These are phyloP conservation scores for Leccinellum luteum DNA, from an alignment of 768 basidiomycete species.

Conservation along the genomic window DNA sequence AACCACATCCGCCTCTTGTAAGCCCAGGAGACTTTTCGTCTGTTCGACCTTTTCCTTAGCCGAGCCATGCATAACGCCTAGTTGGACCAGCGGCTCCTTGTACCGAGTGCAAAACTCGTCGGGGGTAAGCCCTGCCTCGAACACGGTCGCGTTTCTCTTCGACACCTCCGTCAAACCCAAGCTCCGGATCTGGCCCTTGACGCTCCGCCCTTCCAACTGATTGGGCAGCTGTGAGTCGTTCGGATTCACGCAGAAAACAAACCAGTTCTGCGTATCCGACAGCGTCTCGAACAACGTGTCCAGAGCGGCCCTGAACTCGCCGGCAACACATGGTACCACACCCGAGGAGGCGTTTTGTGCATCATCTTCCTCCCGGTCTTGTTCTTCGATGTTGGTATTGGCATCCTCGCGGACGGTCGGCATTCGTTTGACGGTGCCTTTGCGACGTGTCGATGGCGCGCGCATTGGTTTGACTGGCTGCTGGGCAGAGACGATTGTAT, in stretches of 20 bases:
- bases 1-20: constrained; percentile 72
- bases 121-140: constrained; percentile 82
- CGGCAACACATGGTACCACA: constrained; percentile 69
- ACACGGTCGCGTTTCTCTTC: constrained; percentile 59
- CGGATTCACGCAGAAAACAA: constrained; percentile 88
- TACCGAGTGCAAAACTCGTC: constrained; percentile 88
- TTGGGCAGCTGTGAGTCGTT: constrained; percentile 95
- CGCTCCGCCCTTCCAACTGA: constrained; percentile 87
- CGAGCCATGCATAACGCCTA: constrained; percentile 59
- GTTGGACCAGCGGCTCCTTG: constrained; percentile 54
- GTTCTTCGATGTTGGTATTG: constrained; percentile 31
- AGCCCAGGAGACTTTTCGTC: constrained; percentile 50
- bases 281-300: constrained; percentile 86
- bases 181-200: constrained; percentile 89
- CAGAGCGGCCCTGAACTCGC: constrained; percentile 83
- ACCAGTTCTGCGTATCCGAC: constrained; percentile 88
- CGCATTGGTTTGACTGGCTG: constrained; percentile 94
- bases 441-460: constrained; percentile 84
- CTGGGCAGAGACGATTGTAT: constrained; percentile 93
- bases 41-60: constrained; percentile 60
- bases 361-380: constrained; percentile 50
- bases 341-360: constrained; percentile 31
- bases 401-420: constrained; percentile 33
- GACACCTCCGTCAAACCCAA: constrained; percentile 78
- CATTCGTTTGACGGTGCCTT: constrained; percentile 63